phyloP scores from a whole-genome alignment of 139 green algal genomes.

The Pleodorina starrii region DNA sequence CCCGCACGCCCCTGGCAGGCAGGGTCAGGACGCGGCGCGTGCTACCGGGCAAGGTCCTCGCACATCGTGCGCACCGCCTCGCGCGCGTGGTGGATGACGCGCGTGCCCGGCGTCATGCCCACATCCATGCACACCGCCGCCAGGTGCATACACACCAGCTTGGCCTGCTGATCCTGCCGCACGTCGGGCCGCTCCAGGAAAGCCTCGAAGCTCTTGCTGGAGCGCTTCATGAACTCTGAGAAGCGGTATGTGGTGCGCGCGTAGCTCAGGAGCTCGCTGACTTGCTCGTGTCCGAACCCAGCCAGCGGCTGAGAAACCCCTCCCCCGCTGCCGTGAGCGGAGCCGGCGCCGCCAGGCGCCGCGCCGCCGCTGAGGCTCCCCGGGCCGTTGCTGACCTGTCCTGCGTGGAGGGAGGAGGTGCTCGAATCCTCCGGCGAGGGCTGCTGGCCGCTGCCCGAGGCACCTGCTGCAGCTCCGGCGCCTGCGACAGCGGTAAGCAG shows the following conservation, averaged over 20 bases:
- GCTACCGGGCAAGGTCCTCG: constrained; percentile 33
- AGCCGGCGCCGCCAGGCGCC: neutral
- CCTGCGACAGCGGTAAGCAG: too few species aligned
- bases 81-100: constrained; percentile 26
- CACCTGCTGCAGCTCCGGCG: neutral
- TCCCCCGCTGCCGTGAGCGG: neutral
- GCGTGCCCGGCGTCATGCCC: constrained; percentile 8
- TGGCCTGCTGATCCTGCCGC: constrained; percentile 40
- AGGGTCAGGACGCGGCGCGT: too few species aligned
- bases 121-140: constrained; percentile 52
- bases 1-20: too few species aligned
- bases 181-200: constrained; percentile 53
- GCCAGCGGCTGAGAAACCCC: constrained; percentile 23
- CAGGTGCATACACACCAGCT: constrained; percentile 57
- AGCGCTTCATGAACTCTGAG: constrained; percentile 39
- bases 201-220: constrained; percentile 44
- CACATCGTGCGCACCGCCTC: constrained; percentile 26
- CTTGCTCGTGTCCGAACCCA: constrained; percentile 15
- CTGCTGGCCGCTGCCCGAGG: neutral
- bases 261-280: constrained; percentile 27
- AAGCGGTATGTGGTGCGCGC: constrained; percentile 5
- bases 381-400: neutral
- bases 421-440: constrained; percentile 35
- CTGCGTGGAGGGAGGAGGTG: constrained; percentile 21
- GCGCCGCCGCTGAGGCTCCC: neutral